Base-by-base conservation (phyloP, 2,329 filamentous ascomycete genomes). In the Colletotrichum musae region DNA sequence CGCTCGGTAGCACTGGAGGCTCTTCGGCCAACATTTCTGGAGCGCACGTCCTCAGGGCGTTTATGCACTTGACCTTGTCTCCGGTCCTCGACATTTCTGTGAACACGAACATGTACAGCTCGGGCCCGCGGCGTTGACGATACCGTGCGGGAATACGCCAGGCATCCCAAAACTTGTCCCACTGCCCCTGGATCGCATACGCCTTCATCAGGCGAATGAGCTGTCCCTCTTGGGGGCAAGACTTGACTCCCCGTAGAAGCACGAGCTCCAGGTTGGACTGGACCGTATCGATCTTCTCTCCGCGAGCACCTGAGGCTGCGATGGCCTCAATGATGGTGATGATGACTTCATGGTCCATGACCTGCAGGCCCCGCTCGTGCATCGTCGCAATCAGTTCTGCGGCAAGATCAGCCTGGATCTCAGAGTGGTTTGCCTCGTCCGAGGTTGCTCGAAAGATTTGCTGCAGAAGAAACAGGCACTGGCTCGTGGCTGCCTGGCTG, bases 11-110 rank as follows among this genome's bases (percentile, higher is more conserved):
- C 16, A 93, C 82, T 0, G 81, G 79, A 1, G 86, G 85, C 0
- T 82, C 70, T 75, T 93, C 90, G 54, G 79, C 77, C 18, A 81
- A 71, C 87, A 93, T 91, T 74, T 91, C 88, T 2, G 84, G 82
- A n/a, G 88, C 82, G 75, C 86, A 87, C 70, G 81, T 84, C n/a
- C 83, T 84, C 70, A 88, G 79, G 24, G 81, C 85, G 68, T 82
- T 81, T 61, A 78, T 83, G 76, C 83, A 89, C 70, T 80, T 77
- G 56, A 66, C 73, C 64, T 83, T 78, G 71, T 87, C 80, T 0
- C 77, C 73, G 0, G 84, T 83, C 5, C 80, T 75, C 1, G 86
- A 84, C 61, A 90, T 82, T 32, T 81, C 75, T 15, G 77, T 72
- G 74, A 88, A 91, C 28, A 90, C 79, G 41, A 85, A 79, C 4